Conservation (phyloP, 345 rosid species). For the Syzygium aromaticum region DNA sequence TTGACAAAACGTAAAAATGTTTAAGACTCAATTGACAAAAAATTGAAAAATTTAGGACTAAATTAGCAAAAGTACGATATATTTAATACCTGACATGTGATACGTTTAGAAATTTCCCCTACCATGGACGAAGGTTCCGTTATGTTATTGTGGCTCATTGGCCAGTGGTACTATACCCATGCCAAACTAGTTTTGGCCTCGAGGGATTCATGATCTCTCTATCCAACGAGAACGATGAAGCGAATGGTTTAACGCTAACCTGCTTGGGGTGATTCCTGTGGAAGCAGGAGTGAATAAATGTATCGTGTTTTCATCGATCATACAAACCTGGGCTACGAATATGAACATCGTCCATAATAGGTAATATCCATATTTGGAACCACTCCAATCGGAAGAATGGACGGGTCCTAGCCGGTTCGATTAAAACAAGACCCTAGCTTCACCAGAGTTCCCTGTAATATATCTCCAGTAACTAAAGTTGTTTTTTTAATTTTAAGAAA, state of each 20-base stretch:
- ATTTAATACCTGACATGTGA: too few relatives aligned
- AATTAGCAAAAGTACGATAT: too few relatives aligned
- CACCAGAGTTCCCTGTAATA: background rate
- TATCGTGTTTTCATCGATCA: background rate
- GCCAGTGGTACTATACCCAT: background rate
- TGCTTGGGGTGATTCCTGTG: fast-evolving
- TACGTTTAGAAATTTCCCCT: too few relatives aligned
- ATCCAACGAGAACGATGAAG: background rate
- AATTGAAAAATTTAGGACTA: too few relatives aligned
- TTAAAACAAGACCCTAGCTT: background rate
- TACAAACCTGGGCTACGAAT: too few relatives aligned
- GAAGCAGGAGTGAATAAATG: background rate
- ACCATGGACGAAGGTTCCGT: background rate
- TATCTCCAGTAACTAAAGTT: background rate
- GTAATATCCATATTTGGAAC: too few relatives aligned
- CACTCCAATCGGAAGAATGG: background rate
- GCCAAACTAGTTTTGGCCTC: background rate
- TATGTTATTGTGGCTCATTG: background rate
- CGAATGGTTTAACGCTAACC: background rate
- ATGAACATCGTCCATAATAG: too few relatives aligned
- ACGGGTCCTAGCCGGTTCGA: fast-evolving
- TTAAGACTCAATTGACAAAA: too few relatives aligned
- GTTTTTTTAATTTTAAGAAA: background rate
- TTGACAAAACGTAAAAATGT: too few relatives aligned
- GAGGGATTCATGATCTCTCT: background rate